Evolutionary conservation across 164 flowering plant species (phyloP), one percentile per base, ranked within the genome.

Genomic region (Brasenia schreberi): DNA sequence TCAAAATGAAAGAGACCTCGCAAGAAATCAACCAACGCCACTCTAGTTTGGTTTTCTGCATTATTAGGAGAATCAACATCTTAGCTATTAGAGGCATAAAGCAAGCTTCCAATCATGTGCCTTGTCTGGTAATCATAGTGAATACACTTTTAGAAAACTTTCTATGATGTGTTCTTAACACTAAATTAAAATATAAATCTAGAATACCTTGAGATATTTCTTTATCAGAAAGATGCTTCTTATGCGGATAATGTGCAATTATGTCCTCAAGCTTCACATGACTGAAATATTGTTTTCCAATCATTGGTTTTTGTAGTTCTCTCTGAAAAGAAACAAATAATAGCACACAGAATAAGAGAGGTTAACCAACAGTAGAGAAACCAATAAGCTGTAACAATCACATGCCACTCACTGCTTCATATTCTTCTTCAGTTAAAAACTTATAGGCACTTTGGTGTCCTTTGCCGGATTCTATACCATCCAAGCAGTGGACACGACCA

Each of bases 1-100:
- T 95, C 99, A 80, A 95, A 92, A 79, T 90, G 96, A 58, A 95
- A 86, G 63, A 92, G 92, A 60, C 99, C 99, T 72, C 82, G 88
- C 75, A 95, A 78, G 79, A 95, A 95, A 81, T 95, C 98, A 79
- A 88, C 70, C 69, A 95, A 81, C 19, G 99, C 91, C 61, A 88
- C 74, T 43, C 99, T 92, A 68, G 74, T 75, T 76, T 78, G 81
- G 66, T 76, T 79, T 72, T 95, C 99, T 95, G 96, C 53, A 70
- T 71, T 7, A 61, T 10, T 10, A 7, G 33, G 16, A 49, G 56
- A 49, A 49, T 7, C 56, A 49, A 14, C 16, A 49, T 9, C 56
- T 49, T 9, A 72, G 39, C 2, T 33, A 33, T 33, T 33, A 33
- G 3, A 33, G 39, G 39, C 39, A 3, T 33, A 33, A 33, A 33